Base-by-base conservation (phyloP, 208 protist species). In the Acanthamoeba sp. region DNA sequence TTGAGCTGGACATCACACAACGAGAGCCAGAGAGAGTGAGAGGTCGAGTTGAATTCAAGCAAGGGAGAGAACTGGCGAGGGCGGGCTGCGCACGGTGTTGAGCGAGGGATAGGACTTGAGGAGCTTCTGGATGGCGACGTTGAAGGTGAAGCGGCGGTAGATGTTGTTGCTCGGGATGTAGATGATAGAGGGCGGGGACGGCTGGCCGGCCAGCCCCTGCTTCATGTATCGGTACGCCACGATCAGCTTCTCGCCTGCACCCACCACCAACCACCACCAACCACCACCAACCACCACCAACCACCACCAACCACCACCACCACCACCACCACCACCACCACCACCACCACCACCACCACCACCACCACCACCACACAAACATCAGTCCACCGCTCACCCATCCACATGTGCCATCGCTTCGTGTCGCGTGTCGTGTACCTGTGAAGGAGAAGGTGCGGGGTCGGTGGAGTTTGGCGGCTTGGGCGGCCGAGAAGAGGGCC, bases 171-270 rank as follows among this genome's bases (percentile, higher is more conserved):
- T 66, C 22, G 82, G 82, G 24, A 90, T 59, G 82, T 90, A 66
- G 29, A 90, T 69, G 4, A 90, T 64, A 1, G 45, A 66, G 34
- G 45, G 82, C 38, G 82, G 82, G 34, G 82, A 90, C n/a, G 45
- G 27, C 55, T 90, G 82, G 52, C 55, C 82, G 14, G 12, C 22
- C 0, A 90, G 55, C 48, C 82, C 34, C 82, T 90, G 82, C 52
- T 66, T 90, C 82, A 90, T 90, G 82, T 90, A 90, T 27, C 82
- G 82, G 55, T 90, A 90, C 9, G 82, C 42, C 50, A 40, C 32
- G 22, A 90, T 27, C 42, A 90, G 55, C 82, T 90, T 90, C 82
- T 90, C 50, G 9, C 82, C 82, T 80, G 69, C 20, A 45, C 10
- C 29, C 4, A 34, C 5, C 27, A 80, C 3, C 36, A 7, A 80